Base-by-base conservation (phyloP, 805 yeast species). In the Nakazawaea anatomiae region DNA sequence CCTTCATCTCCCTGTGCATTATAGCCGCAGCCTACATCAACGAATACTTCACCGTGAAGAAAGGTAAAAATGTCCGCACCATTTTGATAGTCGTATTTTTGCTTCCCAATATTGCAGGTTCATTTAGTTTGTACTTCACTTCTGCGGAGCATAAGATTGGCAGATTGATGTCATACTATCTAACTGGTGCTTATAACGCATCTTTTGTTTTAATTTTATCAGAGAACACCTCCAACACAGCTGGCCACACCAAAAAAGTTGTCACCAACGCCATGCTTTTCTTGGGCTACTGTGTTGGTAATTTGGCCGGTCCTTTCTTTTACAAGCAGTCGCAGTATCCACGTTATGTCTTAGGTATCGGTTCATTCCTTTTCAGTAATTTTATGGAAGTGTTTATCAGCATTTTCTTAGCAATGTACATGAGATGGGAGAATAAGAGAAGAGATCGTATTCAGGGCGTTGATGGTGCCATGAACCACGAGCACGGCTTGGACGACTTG, bases 211-310 rank as follows among this genome's bases (percentile, higher is more conserved):
- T 48, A 48, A 41, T 64, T 29, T 55, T 69, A 42, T 59, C 68
- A 9, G 53, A 58, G 44, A 56, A 67, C 35, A 62, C 66, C 39
- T 62, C 72, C 29, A 71, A 71, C 51, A 69, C 74, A 27, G 70
- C 75, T 1, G 74, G 75, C 0, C 62, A 68, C 35, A 68, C 73
- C 27, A 71, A 71, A 47, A 62, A 71, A 46, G 59, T 69, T 41
- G 57, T 66, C 36, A 55, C 73, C 38, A 67, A 67, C 46, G 66
- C 64, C 14, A 52, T 64, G n/a, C 65, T 68, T 4, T 67, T 70
- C 68, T 61, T 70, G 48, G 67, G 64, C 18, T 69, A 69, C 50
- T 65, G 72, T 11, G 52, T 68, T 28, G 71, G 69, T 1, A 60
- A 66, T 51, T 58, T 71, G 34, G 64, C 65, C 34, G 75, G 74